Evolutionary conservation across 1,139 yeast species (phyloP), one percentile per base, ranked within the genome.

Genomic region (Petasospora fabianii): DNA sequence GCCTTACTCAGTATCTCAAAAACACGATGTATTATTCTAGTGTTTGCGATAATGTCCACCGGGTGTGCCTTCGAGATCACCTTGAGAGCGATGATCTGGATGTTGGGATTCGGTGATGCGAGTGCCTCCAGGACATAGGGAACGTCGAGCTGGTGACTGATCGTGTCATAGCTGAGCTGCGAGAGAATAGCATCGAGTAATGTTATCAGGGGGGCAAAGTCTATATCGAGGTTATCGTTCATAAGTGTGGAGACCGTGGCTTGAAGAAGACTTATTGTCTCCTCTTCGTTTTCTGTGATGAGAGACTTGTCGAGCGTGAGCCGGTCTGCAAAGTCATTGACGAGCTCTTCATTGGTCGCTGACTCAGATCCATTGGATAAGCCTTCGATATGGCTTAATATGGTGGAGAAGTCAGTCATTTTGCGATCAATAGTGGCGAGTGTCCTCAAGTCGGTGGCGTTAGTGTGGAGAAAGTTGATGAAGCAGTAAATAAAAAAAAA

Each of bases 21-120:
- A 8, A 56, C 27, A 1, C 48, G 44, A 21, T 59, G 62, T 8
- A 61, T 34, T 3, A 64, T 37, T 21, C 44, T 53, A 1, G 61
- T 54, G 18, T 56, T 49, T 1, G 66, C 56, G 15, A 63, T 43
- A 13, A 59, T 41, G 19, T 61, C 66, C 27, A 55, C 54, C 3
- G 68, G 68, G 19, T 53, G 44, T 0, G 68, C 62, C 22, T 45
- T 53, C 5, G 54, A 42, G 12, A 63, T 42, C 12, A 63, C 58
- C 32, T 53, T 56, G 39, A 65, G 47, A 1, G 64, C 62, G 5
- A 59, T 40, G 12, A 47, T 50, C 11, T 58, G 51, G 15, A 65
- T 39, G 12, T 54, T 47, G 3, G 44, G 40, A 16, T 55, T 48
- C 2, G 44, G 41, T 3, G 68, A 60, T 2, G 42, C 31, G 22